These are phyloP conservation scores for Stephania yunnanensis DNA, from an alignment of 164 flowering plant species.

Conservation along the genomic window DNA sequence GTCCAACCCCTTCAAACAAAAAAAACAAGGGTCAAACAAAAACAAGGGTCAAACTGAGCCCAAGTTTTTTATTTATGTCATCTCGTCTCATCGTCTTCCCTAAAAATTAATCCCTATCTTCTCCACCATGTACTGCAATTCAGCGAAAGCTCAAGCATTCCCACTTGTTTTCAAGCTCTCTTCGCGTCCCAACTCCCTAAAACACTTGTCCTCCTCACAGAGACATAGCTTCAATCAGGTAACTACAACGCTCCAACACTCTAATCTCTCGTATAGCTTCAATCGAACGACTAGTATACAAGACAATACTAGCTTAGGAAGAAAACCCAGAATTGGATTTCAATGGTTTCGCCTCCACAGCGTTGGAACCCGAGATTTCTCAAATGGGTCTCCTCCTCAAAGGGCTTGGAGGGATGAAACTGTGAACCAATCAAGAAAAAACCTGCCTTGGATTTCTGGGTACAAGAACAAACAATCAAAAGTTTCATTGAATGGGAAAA, in stretches of 20 bases:
- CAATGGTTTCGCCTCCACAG: constrained; percentile 13
- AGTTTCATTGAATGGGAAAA: constrained; percentile 11
- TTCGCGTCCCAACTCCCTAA: constrained; percentile 25
- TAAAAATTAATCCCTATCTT: background rate
- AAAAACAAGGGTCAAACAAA: too few relatives aligned
- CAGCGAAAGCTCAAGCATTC: constrained; percentile 37
- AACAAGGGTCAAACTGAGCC: too few relatives aligned
- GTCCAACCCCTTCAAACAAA: too few relatives aligned
- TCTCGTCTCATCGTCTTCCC: background rate
- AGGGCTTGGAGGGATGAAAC: constrained; percentile 18
- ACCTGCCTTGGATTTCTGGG: constrained; percentile 58
- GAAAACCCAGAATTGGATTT: constrained; percentile 19
- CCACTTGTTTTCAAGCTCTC: constrained; percentile 50
- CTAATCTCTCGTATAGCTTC: constrained; percentile 12
- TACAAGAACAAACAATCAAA: constrained; percentile 27
- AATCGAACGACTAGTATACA: background rate
- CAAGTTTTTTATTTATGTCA: background rate
- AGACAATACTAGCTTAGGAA: background rate
- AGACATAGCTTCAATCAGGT: constrained; percentile 21
- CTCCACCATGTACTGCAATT: constrained; percentile 39
- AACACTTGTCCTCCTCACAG: constrained; percentile 23
- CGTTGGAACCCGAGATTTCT: constrained; percentile 28
- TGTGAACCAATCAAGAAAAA: constrained; percentile 17
- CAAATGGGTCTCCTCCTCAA: constrained; percentile 26
- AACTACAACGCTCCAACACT: background rate